Conservation (phyloP, 192 early-diverging fungal species). For the Chytriomyces hyalinus region DNA sequence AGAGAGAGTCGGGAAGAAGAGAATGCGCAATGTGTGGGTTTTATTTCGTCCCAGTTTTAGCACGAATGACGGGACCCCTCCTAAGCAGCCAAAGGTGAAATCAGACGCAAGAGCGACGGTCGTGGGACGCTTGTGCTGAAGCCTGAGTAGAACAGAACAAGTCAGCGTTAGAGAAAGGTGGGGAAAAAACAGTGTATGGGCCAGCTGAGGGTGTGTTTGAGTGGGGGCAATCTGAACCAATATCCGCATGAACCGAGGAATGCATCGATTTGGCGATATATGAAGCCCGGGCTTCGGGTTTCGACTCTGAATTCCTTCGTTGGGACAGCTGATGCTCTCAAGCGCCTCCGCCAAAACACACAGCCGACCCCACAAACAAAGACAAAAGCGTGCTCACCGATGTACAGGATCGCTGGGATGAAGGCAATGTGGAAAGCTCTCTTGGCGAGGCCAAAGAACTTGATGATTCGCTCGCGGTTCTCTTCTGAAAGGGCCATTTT, state of each 20-base stretch:
- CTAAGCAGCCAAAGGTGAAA: slow-evolving; percentile 55
- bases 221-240: no score
- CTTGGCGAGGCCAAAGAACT: slow-evolving; percentile 46
- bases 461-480: slow-evolving; percentile 55
- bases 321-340: not conserved
- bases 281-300: no score
- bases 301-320: no score
- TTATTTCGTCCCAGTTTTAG: slow-evolving; percentile 3
- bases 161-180: no score
- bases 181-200: no score
- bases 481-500: slow-evolving; percentile 53
- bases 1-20: no score
- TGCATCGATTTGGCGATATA: no score
- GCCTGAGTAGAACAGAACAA: slow-evolving; percentile 28
- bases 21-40: not conserved
- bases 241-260: no score
- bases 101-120: slow-evolving; percentile 50
- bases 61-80: not conserved
- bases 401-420: slow-evolving; percentile 58
- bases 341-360: not conserved
- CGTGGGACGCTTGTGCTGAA: slow-evolving; percentile 49
- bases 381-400: slow-evolving; percentile 41
- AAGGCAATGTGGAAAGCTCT: slow-evolving; percentile 54
- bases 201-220: no score
- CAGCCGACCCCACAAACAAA: not conserved